Percentiles rank a stretch among this genome's conserved stretches.
phyloP scores from a whole-genome alignment of 352 stramenopile genomes.

The Pythium inflatum region DNA sequence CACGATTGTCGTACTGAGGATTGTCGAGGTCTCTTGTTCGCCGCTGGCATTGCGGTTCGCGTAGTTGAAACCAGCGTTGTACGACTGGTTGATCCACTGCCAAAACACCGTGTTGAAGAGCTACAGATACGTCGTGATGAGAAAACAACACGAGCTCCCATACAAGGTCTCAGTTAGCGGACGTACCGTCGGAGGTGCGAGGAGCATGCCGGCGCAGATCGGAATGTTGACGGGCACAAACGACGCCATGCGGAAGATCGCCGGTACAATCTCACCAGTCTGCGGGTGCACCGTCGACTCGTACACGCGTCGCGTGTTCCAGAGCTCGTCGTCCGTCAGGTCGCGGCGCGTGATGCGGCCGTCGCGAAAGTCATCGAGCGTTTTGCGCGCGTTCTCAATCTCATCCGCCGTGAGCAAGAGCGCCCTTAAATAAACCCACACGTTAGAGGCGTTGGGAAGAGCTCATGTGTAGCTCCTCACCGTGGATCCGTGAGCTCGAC shows the following conservation, averaged over 20 bases:
- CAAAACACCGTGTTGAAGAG: slow-evolving; percentile 82
- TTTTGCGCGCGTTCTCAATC: slow-evolving; percentile 60
- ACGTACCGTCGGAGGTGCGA: slow-evolving; percentile 69
- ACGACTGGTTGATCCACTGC: slow-evolving; percentile 91
- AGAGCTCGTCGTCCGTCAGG: slow-evolving; percentile 73
- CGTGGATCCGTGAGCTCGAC: slow-evolving; percentile 71
- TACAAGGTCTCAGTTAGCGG: too few relatives aligned
- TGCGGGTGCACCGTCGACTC: slow-evolving; percentile 84
- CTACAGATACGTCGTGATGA: slow-evolving; percentile 11
- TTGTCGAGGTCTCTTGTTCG: slow-evolving; percentile 73
- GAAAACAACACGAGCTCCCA: too few relatives aligned
- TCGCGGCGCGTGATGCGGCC: slow-evolving; percentile 48
- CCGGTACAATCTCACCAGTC: slow-evolving; percentile 74
- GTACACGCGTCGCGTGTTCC: slow-evolving; percentile 72
- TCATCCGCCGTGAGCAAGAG: slow-evolving; percentile 73
- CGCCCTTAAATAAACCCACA: slow-evolving; percentile 36
- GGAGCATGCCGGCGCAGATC: slow-evolving; percentile 86
- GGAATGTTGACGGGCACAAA: slow-evolving; percentile 90
- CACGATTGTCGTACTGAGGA: slow-evolving; percentile 69
- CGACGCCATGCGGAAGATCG: slow-evolving; percentile 72
- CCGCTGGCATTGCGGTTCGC: slow-evolving; percentile 86
- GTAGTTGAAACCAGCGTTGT: slow-evolving; percentile 91
- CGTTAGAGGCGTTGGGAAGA: background rate
- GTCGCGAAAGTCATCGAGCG: slow-evolving; percentile 59
- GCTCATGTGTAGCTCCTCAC: slow-evolving; percentile 43